phyloP scores from a whole-genome alignment of 1,139 yeast genomes.

The Suhomyces wounanorum region DNA sequence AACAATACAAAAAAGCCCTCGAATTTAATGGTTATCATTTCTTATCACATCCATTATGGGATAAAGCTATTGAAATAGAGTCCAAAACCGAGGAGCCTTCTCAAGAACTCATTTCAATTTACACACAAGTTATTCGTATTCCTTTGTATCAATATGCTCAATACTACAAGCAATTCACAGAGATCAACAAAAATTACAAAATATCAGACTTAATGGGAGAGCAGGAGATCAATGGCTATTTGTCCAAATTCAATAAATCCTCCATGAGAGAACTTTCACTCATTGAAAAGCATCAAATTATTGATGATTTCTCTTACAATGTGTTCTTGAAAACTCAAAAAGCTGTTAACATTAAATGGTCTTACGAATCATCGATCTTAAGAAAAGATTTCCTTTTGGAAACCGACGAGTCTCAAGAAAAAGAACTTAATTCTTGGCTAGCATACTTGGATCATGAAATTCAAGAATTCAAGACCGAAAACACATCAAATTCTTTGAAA shows the following conservation, averaged over 20 bases:
- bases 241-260: constrained; percentile 25
- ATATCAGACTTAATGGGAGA: constrained; percentile 34
- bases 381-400: constrained; percentile 42
- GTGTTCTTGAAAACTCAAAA: constrained; percentile 50
- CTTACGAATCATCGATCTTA: constrained; percentile 54
- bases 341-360: constrained; percentile 60
- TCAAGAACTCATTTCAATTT: constrained; percentile 32
- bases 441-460: constrained; percentile 53
- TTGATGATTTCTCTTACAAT: constrained; percentile 45
- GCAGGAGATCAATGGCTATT: constrained; percentile 22
- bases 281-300: constrained; percentile 37
- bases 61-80: constrained; percentile 56
- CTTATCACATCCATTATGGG: constrained; percentile 67
- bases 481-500: neutral
- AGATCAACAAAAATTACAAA: constrained; percentile 39
- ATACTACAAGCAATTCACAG: constrained; percentile 55
- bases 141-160: constrained; percentile 74
- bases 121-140: constrained; percentile 45
- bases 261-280: constrained; percentile 27
- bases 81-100: constrained; percentile 21
- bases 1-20: constrained; percentile 43
- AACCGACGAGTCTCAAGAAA: constrained; percentile 10
- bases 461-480: constrained; percentile 2
- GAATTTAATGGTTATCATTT: constrained; percentile 55
- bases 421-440: constrained; percentile 52